A percentile compares a stretch with the other conserved stretches of the same genome.
phyloP scores from a whole-genome alignment of 2,329 filamentous ascomycete genomes.

The Dryadomyces quercus-mongolicae region DNA sequence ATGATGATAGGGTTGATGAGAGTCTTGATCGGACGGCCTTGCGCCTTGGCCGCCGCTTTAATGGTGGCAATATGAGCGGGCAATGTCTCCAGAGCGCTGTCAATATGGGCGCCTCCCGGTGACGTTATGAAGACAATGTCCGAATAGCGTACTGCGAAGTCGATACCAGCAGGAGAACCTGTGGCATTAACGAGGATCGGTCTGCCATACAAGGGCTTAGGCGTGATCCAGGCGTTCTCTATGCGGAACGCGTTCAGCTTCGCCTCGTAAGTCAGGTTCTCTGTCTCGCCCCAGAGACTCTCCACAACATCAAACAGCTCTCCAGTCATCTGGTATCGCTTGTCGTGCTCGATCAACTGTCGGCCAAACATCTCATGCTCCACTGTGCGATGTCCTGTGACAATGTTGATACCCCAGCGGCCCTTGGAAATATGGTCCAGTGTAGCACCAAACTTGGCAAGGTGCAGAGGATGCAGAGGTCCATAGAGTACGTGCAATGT shows the following conservation, averaged over 20 bases:
- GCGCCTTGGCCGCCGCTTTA: neutral
- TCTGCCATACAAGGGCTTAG: neutral
- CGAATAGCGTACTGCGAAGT: neutral
- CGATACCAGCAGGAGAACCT: neutral
- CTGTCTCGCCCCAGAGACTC: slow-evolving; percentile 1
- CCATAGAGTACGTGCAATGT: neutral
- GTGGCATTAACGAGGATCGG: slow-evolving; percentile 1
- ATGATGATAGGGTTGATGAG: slow-evolving; percentile 15
- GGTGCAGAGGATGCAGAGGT: neutral
- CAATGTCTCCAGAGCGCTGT: neutral
- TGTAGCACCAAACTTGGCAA: neutral
- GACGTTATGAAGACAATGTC: neutral
- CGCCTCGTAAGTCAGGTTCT: neutral
- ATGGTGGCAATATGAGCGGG: neutral
- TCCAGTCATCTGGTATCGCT: neutral
- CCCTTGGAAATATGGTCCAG: neutral
- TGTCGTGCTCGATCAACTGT: neutral
- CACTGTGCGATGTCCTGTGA: neutral
- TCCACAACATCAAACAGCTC: neutral
- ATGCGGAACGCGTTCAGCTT: neutral
- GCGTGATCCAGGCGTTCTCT: neutral
- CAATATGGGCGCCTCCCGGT: neutral
- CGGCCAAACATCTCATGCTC: slow-evolving; percentile 1
- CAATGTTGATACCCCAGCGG: slow-evolving; percentile 1
- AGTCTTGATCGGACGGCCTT: slow-evolving; percentile 11